Conservation (phyloP, 2,329 filamentous ascomycete genomes). For the Neodidymelliopsis sp. region DNA sequence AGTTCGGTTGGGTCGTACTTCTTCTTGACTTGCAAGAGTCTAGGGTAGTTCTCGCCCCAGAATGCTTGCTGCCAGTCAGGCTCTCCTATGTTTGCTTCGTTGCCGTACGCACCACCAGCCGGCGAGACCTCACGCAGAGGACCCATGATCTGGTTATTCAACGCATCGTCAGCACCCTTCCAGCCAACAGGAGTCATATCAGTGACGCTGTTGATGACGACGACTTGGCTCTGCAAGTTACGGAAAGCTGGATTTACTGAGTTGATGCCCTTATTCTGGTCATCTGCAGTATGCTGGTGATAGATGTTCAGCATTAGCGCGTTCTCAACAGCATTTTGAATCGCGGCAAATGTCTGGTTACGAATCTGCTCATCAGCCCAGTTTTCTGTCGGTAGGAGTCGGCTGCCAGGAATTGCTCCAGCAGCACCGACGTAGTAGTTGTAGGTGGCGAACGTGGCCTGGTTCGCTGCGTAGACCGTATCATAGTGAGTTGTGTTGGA, state of each 20-base stretch:
- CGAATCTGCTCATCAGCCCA: conserved; percentile 38
- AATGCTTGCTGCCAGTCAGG: conserved; percentile 51
- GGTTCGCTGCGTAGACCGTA: conserved; percentile 41
- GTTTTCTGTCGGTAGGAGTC: conserved; percentile 46
- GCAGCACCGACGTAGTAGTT: conserved; percentile 40
- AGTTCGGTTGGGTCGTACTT: conserved; percentile 41
- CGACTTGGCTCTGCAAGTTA: conserved; percentile 32
- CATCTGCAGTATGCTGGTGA: conserved; percentile 36
- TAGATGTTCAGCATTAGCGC: conserved; percentile 32
- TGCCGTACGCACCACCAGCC: conserved; percentile 46
- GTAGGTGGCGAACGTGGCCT: conserved; percentile 34
- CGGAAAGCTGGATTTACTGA: conserved; percentile 44
- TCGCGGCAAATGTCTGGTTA: conserved; percentile 35
- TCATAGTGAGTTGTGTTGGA: conserved; percentile 33
- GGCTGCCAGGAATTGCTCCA: conserved; percentile 41
- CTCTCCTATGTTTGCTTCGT: conserved; percentile 52
- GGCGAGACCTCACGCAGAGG: conserved; percentile 35
- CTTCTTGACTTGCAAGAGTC: conserved; percentile 38
- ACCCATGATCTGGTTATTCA: conserved; percentile 33
- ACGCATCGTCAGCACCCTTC: conserved; percentile 23
- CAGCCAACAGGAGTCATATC: conserved; percentile 35
- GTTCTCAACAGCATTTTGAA: conserved; percentile 33
- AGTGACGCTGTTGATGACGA: conserved; percentile 29
- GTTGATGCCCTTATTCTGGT: conserved; percentile 28
- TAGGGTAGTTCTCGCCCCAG: conserved; percentile 48